Evolutionary conservation across 345 rosid genomes (phyloP).

Genomic region (Schrenkiella parvula): DNA sequence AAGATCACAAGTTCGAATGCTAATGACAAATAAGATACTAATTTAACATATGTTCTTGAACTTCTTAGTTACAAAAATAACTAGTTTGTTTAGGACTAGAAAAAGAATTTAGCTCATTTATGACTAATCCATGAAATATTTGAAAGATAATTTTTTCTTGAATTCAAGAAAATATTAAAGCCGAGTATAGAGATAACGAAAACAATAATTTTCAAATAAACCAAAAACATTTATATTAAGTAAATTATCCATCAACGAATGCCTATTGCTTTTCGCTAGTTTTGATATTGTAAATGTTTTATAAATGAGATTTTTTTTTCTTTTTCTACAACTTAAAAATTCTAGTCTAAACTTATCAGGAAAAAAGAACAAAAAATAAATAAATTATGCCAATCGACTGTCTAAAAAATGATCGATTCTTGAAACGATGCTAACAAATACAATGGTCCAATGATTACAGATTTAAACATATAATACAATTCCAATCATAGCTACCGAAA

Average conservation of each 20-base stretch:
- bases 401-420: neutral
- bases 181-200: too few relatives aligned
- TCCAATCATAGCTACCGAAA: constrained; percentile 13
- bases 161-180: too few relatives aligned
- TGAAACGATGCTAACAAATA: neutral
- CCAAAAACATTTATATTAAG: neutral
- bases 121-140: neutral
- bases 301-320: too few relatives aligned
- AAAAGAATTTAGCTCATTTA: neutral
- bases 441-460: constrained; percentile 11
- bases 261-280: too few relatives aligned
- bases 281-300: too few relatives aligned
- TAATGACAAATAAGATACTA: neutral
- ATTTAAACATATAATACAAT: neutral
- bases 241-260: neutral
- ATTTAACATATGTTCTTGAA: neutral
- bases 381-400: too few relatives aligned
- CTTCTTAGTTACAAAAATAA: neutral
- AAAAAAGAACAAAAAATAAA: too few relatives aligned
- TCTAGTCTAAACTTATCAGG: too few relatives aligned
- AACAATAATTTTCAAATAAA: too few relatives aligned
- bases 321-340: too few relatives aligned
- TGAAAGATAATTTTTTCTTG: neutral
- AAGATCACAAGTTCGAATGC: neutral
- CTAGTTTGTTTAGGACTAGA: neutral